Evolutionary conservation across 805 yeast species (phyloP), one percentile per base, ranked within the genome.

Genomic region (Pichia phayaonensis): DNA sequence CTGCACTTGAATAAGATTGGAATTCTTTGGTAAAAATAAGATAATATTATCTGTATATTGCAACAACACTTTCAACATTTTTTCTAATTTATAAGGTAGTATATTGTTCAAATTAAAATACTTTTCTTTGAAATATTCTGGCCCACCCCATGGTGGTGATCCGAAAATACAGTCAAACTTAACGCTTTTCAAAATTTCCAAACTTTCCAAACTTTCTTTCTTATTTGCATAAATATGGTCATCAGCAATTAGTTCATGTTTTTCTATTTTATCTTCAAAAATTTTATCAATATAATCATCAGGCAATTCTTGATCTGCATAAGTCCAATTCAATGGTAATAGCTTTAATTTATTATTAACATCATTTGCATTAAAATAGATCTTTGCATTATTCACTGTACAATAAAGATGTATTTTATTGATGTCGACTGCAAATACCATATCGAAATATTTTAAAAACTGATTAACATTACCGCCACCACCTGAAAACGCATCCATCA

Each of bases 81-180:
- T 63, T 24, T 72, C 68, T 13, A 84, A 54, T 4, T 69, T 64
- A 45, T 79, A 64, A 0, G 89, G 88, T 41, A 64, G 55, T 55
- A 76, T 18, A 24, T 53, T 62, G 13, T 63, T 55, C 39, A 83
- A 61, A 56, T 82, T 79, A 62, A 74, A 83, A 3, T 56, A 54
- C n/a, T 48, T 49, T 20, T 64, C 65, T 18, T 64, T 56, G 48
- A 68, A 65, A 61, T 86, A 86, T 3, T 67, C 62, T 0, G 87
- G 84, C 0, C 95, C 95, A 31, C 92, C 94, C 95, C 94, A 86
- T 1, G 94, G 94, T 1, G 94, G 94, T 2, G 90, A 83, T 22
- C 80, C 73, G 65, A 84, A 86, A 10, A 80, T 72, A 47, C 81
- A 72, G 55, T 79, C 84, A 38, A 77, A 72, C n/a, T 63, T 62